Base-by-base conservation (phyloP, 176 grass and related monocot genomes). In the Avena sativa region DNA sequence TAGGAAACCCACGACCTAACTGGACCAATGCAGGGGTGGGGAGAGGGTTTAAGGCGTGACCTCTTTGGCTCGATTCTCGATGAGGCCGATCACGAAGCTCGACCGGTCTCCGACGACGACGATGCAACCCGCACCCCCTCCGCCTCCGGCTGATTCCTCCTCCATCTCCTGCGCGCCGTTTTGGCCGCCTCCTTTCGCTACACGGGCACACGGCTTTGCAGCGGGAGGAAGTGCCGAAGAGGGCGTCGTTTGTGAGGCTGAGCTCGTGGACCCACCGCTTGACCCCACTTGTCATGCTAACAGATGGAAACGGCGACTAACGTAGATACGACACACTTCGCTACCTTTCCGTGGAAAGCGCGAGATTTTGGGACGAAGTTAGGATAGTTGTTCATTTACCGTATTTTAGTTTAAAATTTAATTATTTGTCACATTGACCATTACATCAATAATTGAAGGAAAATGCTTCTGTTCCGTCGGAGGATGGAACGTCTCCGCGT, bases 21-120 rank as follows among this genome's bases (percentile, higher is more conserved):
- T 12, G 32, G 46, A 14, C 9, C 28, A 71, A 73, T 79, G 84
- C 32, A 28, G 66, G 81, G 43, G 59, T 8, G 38, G 11, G 11
- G 75, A 58, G 79, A 66, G 62, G 67, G 69, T 62, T 87, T 58
- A 66, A 73, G 74, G 28, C 16, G 26, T 83, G 23, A 93, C 96
- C 89, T 98, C 93, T 85, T 95, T 98, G 28, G 96, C 93, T 87
- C 93, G 84, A 79, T 95, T 98, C 90, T 95, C 96, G 60, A 98
- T 98, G 88, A 98, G 81, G 76, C 91, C 91, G 67, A 92, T 89
- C 6, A 92, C 89, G 76, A 93, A 91, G 81, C 91, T 89, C 23
- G 96, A 98, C 26, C 96, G 71, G 71, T 95, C 90, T 47, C 90
- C 93, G 13, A 81, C 91, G 1, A 30, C 87, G 25, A 58, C 86